Evolutionary conservation across 805 yeast genomes (phyloP).

Genomic region (Kodamaea hsintzibuensis): DNA sequence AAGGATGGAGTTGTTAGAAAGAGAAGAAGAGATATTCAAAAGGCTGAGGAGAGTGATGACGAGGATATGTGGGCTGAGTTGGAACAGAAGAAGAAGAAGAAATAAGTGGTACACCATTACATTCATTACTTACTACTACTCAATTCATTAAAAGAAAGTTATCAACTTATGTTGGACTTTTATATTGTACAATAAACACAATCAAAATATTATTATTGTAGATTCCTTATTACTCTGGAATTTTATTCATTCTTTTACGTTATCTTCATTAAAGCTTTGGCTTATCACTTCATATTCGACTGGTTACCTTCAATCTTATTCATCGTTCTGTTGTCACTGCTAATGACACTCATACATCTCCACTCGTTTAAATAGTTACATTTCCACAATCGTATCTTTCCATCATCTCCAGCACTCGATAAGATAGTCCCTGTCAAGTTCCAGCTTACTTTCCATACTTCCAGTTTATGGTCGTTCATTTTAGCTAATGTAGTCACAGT

Average conservation of each 20-base stretch:
- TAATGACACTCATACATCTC: slow-evolving; percentile 82
- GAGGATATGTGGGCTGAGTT: slow-evolving; percentile 43
- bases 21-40: slow-evolving; percentile 26
- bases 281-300: slow-evolving; percentile 1
- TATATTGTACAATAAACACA: background rate
- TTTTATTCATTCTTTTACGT: too few species aligned
- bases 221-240: too few species aligned
- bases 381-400: slow-evolving; percentile 89
- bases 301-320: background rate
- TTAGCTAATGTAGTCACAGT: slow-evolving; percentile 63
- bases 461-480: slow-evolving; percentile 76
- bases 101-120: too few species aligned
- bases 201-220: too few species aligned
- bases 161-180: background rate
- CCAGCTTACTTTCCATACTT: slow-evolving; percentile 97
- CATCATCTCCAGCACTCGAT: slow-evolving; percentile 95
- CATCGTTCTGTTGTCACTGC: slow-evolving; percentile 22
- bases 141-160: background rate
- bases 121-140: background rate
- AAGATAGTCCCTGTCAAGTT: slow-evolving; percentile 89
- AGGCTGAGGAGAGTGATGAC: slow-evolving; percentile 31
- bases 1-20: slow-evolving; percentile 23
- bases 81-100: slow-evolving; percentile 20
- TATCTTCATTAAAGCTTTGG: background rate
- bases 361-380: slow-evolving; percentile 81